Conservation (phyloP, 2,329 filamentous ascomycete species). For the Claviceps paspali region DNA sequence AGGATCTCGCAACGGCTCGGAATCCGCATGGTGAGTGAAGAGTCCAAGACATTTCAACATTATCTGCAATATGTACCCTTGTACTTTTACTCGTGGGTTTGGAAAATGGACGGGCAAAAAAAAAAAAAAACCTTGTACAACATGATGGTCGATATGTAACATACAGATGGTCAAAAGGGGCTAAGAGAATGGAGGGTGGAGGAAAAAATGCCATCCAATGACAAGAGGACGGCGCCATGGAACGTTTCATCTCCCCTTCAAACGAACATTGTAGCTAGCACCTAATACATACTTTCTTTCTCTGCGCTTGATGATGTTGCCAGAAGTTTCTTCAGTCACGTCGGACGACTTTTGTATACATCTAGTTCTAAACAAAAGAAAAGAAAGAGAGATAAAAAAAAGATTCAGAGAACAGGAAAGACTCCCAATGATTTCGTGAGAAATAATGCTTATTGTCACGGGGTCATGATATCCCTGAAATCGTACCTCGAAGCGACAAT, state of each 20-base stretch:
- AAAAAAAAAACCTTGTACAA: conserved; percentile 2
- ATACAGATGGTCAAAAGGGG: neutral
- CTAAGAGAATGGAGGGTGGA: neutral
- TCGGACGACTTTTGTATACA: no score
- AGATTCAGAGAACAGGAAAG: no score
- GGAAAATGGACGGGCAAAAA: neutral
- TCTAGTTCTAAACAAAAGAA: no score
- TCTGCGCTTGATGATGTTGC: neutral
- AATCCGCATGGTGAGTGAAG: conserved; percentile 2
- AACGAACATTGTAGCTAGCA: conserved; percentile 1
- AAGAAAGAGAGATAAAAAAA: neutral
- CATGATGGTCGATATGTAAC: conserved; percentile 3
- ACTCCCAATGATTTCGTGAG: no score
- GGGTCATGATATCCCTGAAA: no score
- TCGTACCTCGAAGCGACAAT: no score
- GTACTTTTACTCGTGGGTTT: neutral
- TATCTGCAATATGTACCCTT: neutral
- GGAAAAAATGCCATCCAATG: neutral
- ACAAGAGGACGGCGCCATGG: neutral
- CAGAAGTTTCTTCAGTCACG: neutral
- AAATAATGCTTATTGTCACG: no score
- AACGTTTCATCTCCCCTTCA: conserved; percentile 2
- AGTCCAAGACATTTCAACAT: neutral
- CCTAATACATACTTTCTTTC: neutral
- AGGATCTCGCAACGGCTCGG: neutral